Base-by-base conservation (phyloP, 768 basidiomycete genomes). In the Suillus variegatus region DNA sequence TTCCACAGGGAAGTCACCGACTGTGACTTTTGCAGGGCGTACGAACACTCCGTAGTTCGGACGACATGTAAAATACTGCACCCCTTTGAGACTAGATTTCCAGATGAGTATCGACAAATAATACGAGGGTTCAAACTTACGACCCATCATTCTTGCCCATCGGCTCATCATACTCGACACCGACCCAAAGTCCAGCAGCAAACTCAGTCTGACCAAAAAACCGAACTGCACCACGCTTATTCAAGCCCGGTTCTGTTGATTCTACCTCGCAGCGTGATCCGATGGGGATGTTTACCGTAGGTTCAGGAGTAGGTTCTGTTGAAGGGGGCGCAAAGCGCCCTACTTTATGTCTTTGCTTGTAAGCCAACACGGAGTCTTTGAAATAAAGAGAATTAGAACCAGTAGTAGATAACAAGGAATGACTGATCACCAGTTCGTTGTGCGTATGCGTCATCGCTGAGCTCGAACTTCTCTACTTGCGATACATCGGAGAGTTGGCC, bases 101-200 rank as follows among this genome's bases (percentile, higher is more conserved):
- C 14, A 25, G 9, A 54, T 36, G 22, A 20, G 28, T 36, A 18
- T 46, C 49, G 10, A 1, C 58, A 63, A 61, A 60, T 20, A 16
- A 20, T 51, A 3, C 22, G 61, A 64, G 49, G 49, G 44, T 46
- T 6, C 32, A 18, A 10, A 88, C 95, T 79, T 74, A 97, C 95
- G 88, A 89, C 70, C 97, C 97, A 75, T 98, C 92, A 67, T 96
- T 95, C 80, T 96, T 98, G 13, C 97, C 97, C 28, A 94, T 83
- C 4, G 97, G 96, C 71, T 99, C 97, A 73, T 99, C 97, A 72
- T 95, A 93, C 75, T 97, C 94, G 22, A 99, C 82, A 0, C 97
- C 97, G 1, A 98, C 85, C 96, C 96, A 99, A 0, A 87, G 76
- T 0, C 90, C 87, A 4, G 77, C 73, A 65, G 83, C 85, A 72